Percentiles rank a stretch among this genome's conserved stretches.
Conservation (phyloP, 139 green algal species). For the Auxenochlorella protothecoides region DNA sequence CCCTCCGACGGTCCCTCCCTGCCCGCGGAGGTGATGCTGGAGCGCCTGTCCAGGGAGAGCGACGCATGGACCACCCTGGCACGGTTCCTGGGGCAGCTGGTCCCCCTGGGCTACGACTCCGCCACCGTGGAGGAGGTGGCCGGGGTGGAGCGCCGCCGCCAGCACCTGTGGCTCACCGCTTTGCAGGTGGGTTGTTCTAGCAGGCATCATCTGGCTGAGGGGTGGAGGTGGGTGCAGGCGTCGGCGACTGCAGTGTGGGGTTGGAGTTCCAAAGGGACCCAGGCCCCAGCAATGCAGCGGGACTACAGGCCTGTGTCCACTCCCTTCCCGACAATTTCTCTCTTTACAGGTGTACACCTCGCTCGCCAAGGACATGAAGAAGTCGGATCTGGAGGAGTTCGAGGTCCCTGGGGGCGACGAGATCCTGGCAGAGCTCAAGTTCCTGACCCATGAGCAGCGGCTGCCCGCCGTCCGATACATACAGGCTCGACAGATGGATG, state of each 20-base stretch:
- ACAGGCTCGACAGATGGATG: not conserved
- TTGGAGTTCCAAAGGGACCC: no score
- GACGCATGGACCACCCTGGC: slow-evolving; percentile 65
- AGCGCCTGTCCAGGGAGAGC: slow-evolving; percentile 24
- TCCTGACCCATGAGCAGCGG: slow-evolving; percentile 31
- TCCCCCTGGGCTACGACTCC: slow-evolving; percentile 37
- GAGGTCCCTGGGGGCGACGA: slow-evolving; percentile 30
- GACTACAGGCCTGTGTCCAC: no score
- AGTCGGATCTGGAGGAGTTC: slow-evolving; percentile 33
- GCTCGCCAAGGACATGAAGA: no score
- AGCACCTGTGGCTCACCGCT: slow-evolving; percentile 54
- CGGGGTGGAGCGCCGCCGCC: slow-evolving; percentile 48
- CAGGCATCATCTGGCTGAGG: no score
- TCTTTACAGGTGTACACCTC: no score
- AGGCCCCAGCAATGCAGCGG: no score
- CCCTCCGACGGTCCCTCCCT: slow-evolving; percentile 2
- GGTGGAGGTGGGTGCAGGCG: no score
- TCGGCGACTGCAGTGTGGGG: no score
- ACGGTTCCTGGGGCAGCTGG: slow-evolving; percentile 47
- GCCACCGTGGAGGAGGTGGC: slow-evolving; percentile 44
- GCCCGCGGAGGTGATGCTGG: slow-evolving; percentile 30
- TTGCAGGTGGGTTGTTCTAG: slow-evolving; percentile 3
- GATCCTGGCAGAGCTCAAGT: slow-evolving; percentile 57
- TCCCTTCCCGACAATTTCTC: no score
- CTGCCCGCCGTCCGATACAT: slow-evolving; percentile 28